Conservation (phyloP, 1,284 basidiomycete genomes). For the Ustilago loliicola region DNA sequence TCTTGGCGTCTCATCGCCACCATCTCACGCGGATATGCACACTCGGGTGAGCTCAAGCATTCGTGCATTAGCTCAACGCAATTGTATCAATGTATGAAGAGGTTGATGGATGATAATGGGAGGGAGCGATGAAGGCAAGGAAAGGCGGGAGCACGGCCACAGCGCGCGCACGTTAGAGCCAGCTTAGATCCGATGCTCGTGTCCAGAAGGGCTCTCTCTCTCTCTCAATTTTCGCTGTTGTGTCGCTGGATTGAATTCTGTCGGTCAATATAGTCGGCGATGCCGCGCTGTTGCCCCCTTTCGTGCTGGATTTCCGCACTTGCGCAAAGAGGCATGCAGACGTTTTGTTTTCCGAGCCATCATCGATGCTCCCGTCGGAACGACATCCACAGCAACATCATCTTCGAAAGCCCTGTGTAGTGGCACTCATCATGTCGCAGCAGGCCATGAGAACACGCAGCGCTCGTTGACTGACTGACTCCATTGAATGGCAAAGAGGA, state of each 20-base stretch:
- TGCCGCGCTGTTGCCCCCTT: not conserved
- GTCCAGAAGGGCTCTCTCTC: not conserved
- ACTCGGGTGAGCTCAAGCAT: no score
- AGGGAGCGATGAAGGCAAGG: not conserved
- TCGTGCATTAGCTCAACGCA: no score
- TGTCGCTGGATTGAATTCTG: not conserved
- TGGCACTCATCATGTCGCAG: not conserved
- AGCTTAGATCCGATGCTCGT: conserved; percentile 16
- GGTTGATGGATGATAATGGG: no score
- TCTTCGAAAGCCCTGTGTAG: not conserved
- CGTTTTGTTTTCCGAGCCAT: not conserved
- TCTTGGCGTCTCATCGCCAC: no score
- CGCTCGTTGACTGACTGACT: no score
- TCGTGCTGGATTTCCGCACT: not conserved
- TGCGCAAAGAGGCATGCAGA: not conserved
- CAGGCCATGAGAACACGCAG: no score
- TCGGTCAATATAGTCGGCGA: conserved; percentile 4
- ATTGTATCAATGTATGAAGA: no score
- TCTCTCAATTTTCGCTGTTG: no score
- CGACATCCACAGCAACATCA: conserved; percentile 1
- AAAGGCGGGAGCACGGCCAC: not conserved
- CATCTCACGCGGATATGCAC: no score
- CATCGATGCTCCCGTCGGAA: not conserved
- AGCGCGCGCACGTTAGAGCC: not conserved
- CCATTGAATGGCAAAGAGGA: not conserved